phyloP scores from a whole-genome alignment of 345 rosid species.

The Camelina laxa region DNA sequence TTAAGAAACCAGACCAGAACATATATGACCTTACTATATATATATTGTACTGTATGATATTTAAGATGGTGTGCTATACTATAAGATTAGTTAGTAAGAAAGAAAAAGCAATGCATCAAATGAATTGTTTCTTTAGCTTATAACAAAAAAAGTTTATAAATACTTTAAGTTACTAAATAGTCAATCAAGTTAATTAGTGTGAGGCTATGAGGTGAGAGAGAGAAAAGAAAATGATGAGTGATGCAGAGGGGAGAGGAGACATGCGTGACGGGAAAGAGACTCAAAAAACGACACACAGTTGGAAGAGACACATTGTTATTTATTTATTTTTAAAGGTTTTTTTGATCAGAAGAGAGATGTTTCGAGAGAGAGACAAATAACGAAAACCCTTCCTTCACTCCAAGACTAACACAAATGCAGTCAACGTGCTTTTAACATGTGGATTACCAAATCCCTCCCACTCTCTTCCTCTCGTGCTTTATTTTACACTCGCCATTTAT shows the following conservation, averaged over 20 bases:
- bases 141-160: too few species aligned
- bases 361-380: constrained; percentile 28
- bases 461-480: constrained; percentile 27
- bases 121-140: too few species aligned
- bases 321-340: too few species aligned
- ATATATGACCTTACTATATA: too few species aligned
- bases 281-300: constrained; percentile 42
- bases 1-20: too few species aligned
- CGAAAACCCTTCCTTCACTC: constrained; percentile 34
- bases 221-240: background rate
- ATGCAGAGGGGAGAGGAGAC: constrained; percentile 18
- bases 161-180: too few species aligned
- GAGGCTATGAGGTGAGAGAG: background rate
- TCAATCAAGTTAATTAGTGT: too few species aligned
- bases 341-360: constrained; percentile 15
- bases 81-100: too few species aligned
- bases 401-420: constrained; percentile 4
- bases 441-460: background rate
- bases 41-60: too few species aligned
- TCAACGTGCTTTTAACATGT: constrained; percentile 31
- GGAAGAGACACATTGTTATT: too few species aligned
- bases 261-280: constrained; percentile 41
- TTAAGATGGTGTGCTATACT: too few species aligned
- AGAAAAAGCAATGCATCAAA: too few species aligned
- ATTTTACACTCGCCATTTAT: constrained; percentile 23